Evolutionary conservation across 495 filamentous ascomycete species (phyloP).

Genomic region (Aspergillus ellipticus): DNA sequence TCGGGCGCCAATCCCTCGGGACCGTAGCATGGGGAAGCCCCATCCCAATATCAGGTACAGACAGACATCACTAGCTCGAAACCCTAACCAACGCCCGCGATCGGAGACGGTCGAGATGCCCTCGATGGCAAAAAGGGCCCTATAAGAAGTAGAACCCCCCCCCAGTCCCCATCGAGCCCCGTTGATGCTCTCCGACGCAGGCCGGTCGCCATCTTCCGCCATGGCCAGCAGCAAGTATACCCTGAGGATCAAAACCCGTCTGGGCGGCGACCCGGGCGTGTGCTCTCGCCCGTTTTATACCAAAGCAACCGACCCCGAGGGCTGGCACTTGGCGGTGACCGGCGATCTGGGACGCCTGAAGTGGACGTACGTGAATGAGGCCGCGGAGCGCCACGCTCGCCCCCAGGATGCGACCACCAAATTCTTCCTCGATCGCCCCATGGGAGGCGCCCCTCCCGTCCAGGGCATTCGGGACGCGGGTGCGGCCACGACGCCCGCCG

Average conservation of each 20-base stretch:
- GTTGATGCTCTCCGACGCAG: no score
- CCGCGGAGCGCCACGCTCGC: neutral
- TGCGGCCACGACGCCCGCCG: neutral
- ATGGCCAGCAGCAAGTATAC: constrained; percentile 2
- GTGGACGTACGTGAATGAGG: neutral
- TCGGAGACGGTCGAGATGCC: no score
- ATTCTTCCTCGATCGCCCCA: constrained; percentile 1
- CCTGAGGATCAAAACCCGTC: neutral
- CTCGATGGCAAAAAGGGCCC: no score
- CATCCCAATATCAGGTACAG: no score
- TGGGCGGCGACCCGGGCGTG: neutral
- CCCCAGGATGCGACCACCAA: constrained; percentile 2
- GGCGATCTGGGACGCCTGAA: neutral
- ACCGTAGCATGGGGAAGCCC: no score
- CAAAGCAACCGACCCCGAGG: constrained; percentile 1
- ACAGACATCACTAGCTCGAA: no score
- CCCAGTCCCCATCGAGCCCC: no score
- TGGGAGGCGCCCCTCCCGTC: neutral
- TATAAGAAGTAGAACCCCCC: no score
- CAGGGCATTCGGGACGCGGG: constrained; percentile 4
- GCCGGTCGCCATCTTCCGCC: neutral
- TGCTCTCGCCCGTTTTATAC: neutral
- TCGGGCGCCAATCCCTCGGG: no score
- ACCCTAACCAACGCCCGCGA: no score
- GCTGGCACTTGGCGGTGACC: constrained; percentile 1